These are phyloP conservation scores for Cercophora samala DNA, from an alignment of 495 filamentous ascomycete genomes.

Conservation along the genomic window DNA sequence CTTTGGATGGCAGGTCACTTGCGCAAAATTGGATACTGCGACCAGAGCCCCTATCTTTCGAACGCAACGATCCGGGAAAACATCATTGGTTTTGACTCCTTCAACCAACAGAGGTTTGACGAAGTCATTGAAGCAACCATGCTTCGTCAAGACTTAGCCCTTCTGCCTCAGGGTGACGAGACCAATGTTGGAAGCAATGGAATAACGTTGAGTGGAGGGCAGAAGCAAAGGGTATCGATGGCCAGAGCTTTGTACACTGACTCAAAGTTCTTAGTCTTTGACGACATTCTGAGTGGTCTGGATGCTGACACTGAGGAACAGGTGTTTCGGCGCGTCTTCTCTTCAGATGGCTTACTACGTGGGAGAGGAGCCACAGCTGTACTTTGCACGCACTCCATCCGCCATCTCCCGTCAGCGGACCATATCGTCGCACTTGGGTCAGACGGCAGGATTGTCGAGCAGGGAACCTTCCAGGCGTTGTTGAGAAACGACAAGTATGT, in stretches of 20 bases:
- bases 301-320: constrained; percentile 60
- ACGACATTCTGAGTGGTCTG: constrained; percentile 59
- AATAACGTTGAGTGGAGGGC: constrained; percentile 61
- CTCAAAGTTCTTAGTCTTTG: constrained; percentile 32
- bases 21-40: constrained; percentile 39
- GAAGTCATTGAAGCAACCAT: constrained; percentile 63
- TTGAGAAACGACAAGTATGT: constrained; percentile 28
- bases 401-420: constrained; percentile 52
- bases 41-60: constrained; percentile 42
- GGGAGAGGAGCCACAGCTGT: constrained; percentile 24
- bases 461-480: constrained; percentile 28
- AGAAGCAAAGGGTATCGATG: constrained; percentile 57
- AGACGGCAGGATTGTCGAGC: constrained; percentile 27
- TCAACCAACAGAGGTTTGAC: constrained; percentile 58
- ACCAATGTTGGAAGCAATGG: constrained; percentile 64
- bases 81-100: constrained; percentile 36
- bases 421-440: constrained; percentile 37
- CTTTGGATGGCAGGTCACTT: constrained; percentile 6
- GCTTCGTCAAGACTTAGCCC: constrained; percentile 53
- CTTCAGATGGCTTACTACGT: constrained; percentile 26
- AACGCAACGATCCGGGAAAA: constrained; percentile 43
- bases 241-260: constrained; percentile 37
- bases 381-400: constrained; percentile 29
- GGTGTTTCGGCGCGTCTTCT: constrained; percentile 56
- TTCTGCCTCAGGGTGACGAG: constrained; percentile 40